Conservation (phyloP, 495 filamentous ascomycete species). For the Alectoria sarmentosa region DNA sequence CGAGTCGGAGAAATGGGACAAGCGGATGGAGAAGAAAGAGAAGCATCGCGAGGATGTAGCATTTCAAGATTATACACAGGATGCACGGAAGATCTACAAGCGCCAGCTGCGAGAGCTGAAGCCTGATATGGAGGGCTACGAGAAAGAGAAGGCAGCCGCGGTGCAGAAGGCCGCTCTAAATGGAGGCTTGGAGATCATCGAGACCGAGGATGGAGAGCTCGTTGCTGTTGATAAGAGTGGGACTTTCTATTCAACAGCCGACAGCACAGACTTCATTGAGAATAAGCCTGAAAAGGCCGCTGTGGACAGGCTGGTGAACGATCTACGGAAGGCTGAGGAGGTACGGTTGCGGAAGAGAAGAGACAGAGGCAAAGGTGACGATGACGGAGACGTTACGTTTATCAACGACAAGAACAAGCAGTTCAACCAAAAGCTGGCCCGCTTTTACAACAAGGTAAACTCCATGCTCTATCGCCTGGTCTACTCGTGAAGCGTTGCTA, state of each 20-base stretch:
- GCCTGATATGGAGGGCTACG: conserved; percentile 69
- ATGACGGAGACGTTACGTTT: conserved; percentile 88
- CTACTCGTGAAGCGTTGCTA: background rate
- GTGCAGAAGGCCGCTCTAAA: conserved; percentile 74
- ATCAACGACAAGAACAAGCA: conserved; percentile 99
- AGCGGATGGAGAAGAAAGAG: conserved; percentile 77
- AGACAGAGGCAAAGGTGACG: conserved; percentile 62
- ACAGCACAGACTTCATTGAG: conserved; percentile 70
- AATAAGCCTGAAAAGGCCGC: conserved; percentile 84
- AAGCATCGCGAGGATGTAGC: conserved; percentile 75
- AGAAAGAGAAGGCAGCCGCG: conserved; percentile 73
- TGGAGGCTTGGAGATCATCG: conserved; percentile 83
- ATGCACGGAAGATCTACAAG: conserved; percentile 89
- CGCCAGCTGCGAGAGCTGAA: conserved; percentile 65
- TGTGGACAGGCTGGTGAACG: conserved; percentile 81
- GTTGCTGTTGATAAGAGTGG: conserved; percentile 89
- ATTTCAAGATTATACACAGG: conserved; percentile 83
- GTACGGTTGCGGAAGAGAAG: conserved; percentile 73
- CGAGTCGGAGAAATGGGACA: conserved; percentile 90
- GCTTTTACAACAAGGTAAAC: conserved; percentile 91
- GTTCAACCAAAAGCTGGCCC: conserved; percentile 92
- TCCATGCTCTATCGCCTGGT: background rate
- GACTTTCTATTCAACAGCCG: conserved; percentile 79
- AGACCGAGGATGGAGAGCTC: conserved; percentile 89
- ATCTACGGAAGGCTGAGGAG: conserved; percentile 86